Evolutionary conservation across 2,329 filamentous ascomycete genomes (phyloP).

Genomic region (Chaetomium sp.): DNA sequence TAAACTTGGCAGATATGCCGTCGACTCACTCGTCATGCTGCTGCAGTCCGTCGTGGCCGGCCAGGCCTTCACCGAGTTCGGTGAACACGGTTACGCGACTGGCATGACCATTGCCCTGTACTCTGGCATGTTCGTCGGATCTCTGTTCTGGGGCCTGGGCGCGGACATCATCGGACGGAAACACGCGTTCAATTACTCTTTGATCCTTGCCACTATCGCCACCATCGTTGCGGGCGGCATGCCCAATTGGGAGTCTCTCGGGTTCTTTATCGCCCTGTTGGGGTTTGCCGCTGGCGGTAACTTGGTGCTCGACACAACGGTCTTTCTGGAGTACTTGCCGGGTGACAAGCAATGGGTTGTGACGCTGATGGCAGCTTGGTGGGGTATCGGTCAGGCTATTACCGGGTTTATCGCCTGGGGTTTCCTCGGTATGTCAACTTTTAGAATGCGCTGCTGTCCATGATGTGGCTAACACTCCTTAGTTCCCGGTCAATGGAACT

Average conservation of each 20-base stretch:
- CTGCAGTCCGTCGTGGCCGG: constrained; percentile 58
- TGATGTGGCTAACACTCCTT: not conserved
- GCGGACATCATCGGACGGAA: constrained; percentile 73
- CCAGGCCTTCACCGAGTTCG: constrained; percentile 54
- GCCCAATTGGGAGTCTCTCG: constrained; percentile 60
- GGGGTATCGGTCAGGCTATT: constrained; percentile 42
- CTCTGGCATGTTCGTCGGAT: constrained; percentile 64
- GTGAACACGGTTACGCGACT: constrained; percentile 44
- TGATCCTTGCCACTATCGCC: constrained; percentile 63
- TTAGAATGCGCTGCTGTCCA: not conserved
- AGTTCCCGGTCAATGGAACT: constrained; percentile 38
- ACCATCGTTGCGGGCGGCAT: constrained; percentile 59
- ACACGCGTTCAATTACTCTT: constrained; percentile 73
- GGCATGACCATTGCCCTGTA: constrained; percentile 60
- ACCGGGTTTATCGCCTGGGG: constrained; percentile 46
- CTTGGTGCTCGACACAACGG: constrained; percentile 54
- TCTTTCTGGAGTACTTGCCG: constrained; percentile 42
- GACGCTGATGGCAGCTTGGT: constrained; percentile 54
- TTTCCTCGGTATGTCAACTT: constrained; percentile 31
- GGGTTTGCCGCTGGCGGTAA: constrained; percentile 61
- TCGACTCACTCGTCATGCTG: constrained; percentile 41
- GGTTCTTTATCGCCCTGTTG: constrained; percentile 55
- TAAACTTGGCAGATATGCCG: constrained; percentile 33
- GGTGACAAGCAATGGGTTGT: constrained; percentile 57
- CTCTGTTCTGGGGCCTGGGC: constrained; percentile 72